Evolutionary conservation across 768 basidiomycete genomes (phyloP).

Genomic region (Pleurotus platypus): DNA sequence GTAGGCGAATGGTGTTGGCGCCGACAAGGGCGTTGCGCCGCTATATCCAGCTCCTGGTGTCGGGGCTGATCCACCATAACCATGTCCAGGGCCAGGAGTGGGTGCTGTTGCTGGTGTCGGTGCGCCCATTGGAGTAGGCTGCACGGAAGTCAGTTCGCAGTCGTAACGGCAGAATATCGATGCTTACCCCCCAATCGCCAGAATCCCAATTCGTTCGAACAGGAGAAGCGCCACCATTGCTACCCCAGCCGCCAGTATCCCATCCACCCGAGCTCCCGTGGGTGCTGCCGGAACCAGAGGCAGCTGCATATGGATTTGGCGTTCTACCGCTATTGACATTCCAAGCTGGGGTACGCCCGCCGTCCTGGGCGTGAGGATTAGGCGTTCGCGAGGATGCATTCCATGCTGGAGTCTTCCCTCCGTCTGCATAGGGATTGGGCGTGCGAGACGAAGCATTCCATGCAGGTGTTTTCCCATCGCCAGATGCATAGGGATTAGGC

Average conservation of each 20-base stretch:
- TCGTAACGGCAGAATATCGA: neutral
- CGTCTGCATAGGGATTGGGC: constrained; percentile 62
- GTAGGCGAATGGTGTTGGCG: neutral
- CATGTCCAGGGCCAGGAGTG: constrained; percentile 11
- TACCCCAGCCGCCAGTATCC: constrained; percentile 8
- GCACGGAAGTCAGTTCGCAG: constrained; percentile 52
- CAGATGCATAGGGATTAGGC: constrained; percentile 61
- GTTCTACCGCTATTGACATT: constrained; percentile 14
- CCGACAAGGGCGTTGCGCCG: no score
- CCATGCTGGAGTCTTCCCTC: constrained; percentile 70
- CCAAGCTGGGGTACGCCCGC: constrained; percentile 42
- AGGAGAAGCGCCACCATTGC: constrained; percentile 18
- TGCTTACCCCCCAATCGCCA: constrained; percentile 23
- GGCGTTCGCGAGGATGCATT: constrained; percentile 61
- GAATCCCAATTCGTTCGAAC: constrained; percentile 21
- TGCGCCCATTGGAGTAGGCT: constrained; percentile 36
- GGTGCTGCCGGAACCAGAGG: constrained; percentile 12
- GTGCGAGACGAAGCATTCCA: constrained; percentile 65
- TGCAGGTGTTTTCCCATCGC: constrained; percentile 58
- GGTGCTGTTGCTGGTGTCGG: constrained; percentile 26
- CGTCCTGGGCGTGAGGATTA: constrained; percentile 58
- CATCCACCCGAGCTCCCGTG: constrained; percentile 21
- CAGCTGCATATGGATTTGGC: constrained; percentile 7
- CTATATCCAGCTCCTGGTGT: constrained; percentile 29
- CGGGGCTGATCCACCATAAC: constrained; percentile 19